Conservation (phyloP, 768 basidiomycete genomes). For the Calvatia gigantea region DNA sequence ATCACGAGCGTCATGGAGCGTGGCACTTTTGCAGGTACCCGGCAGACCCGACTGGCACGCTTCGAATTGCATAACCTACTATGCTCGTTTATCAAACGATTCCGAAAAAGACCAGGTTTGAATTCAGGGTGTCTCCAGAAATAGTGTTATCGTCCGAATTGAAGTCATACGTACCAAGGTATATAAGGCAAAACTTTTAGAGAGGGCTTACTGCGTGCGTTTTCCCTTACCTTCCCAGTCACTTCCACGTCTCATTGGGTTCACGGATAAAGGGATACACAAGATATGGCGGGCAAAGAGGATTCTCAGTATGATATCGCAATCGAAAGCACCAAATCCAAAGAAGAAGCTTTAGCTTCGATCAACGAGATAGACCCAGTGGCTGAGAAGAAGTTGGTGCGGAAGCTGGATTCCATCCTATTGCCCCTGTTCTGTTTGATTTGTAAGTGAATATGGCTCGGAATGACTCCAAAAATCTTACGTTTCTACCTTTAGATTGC, state of each 20-base stretch:
- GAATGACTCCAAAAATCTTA: neutral
- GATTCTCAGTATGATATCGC: neutral
- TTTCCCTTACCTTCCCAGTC: neutral
- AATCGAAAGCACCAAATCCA: constrained; percentile 5
- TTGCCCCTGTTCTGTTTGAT: constrained; percentile 37
- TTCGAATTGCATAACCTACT: too few species aligned
- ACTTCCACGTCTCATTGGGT: neutral
- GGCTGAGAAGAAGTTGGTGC: constrained; percentile 29
- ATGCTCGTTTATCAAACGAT: neutral
- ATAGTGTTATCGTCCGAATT: too few species aligned
- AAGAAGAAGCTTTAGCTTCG: neutral
- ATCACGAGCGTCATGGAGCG: too few species aligned
- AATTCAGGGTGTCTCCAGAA: too few species aligned
- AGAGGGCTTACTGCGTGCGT: neutral
- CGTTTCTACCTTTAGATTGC: constrained; percentile 21
- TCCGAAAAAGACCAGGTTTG: too few species aligned
- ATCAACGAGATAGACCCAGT: constrained; percentile 25
- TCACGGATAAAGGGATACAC: too few species aligned
- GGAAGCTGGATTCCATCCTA: constrained; percentile 31
- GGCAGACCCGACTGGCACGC: too few species aligned
- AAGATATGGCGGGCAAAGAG: neutral
- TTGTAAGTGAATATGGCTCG: constrained; percentile 24
- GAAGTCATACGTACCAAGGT: too few species aligned
- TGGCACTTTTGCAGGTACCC: too few species aligned
- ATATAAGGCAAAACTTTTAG: too few species aligned